Evolutionary conservation across 768 basidiomycete species (phyloP).

Genomic region (Tricholoma hemisulphureum): DNA sequence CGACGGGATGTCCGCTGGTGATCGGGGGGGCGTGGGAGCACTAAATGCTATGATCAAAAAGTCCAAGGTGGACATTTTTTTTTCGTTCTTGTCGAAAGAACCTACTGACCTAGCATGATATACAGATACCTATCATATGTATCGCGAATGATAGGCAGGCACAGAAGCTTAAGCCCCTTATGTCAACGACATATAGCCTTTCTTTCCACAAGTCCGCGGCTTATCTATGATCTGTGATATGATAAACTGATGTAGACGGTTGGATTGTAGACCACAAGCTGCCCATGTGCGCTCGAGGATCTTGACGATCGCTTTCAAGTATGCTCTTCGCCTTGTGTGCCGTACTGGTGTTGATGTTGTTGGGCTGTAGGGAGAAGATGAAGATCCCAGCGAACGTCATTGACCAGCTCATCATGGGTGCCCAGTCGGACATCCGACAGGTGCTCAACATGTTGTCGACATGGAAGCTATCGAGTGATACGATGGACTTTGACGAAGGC

Average conservation of each 20-base stretch:
- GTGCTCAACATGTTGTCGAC: slow-evolving; percentile 98
- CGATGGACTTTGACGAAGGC: slow-evolving; percentile 89
- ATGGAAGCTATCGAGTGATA: slow-evolving; percentile 80
- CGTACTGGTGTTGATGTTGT: not conserved
- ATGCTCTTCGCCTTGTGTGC: slow-evolving; percentile 19
- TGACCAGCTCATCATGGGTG: slow-evolving; percentile 85
- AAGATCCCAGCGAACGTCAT: slow-evolving; percentile 88
- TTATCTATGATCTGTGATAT: not conserved
- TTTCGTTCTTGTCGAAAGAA: too few species aligned
- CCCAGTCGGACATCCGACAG: slow-evolving; percentile 96
- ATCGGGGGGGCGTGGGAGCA: slow-evolving; percentile 95
- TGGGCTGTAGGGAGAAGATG: slow-evolving; percentile 74
- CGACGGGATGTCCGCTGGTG: slow-evolving; percentile 98
- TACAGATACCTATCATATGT: slow-evolving; percentile 91
- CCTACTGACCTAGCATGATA: not conserved
- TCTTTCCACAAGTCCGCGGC: slow-evolving; percentile 69
- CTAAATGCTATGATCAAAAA: slow-evolving; percentile 90
- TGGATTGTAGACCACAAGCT: slow-evolving; percentile 65
- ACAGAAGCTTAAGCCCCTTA: slow-evolving; percentile 90
- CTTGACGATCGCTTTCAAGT: slow-evolving; percentile 88
- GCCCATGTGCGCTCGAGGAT: slow-evolving; percentile 80
- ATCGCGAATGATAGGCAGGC: slow-evolving; percentile 89
- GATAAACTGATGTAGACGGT: slow-evolving; percentile 1
- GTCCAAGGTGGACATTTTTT: slow-evolving; percentile 85
- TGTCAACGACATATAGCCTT: slow-evolving; percentile 67